Percentiles rank a stretch among this genome's conserved stretches.
These are phyloP conservation scores for Avicennia marina DNA, from an alignment of 257 asterid genomes.

Conservation along the genomic window DNA sequence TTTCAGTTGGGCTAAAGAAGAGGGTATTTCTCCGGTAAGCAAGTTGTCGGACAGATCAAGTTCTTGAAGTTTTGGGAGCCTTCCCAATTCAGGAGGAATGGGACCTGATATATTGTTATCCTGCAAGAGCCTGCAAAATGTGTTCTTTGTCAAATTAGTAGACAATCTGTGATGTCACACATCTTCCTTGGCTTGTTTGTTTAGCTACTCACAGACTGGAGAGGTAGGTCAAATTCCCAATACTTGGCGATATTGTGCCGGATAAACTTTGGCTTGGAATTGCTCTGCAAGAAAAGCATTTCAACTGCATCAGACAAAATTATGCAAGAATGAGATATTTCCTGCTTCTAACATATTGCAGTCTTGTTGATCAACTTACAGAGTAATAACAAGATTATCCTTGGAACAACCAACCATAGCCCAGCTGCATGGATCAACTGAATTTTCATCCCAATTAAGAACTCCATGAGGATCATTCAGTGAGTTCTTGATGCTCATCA, in stretches of 20 bases:
- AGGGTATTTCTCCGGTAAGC: constrained; percentile 66
- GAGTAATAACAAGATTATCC: constrained; percentile 48
- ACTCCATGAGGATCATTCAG: constrained; percentile 68
- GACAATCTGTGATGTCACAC: background rate
- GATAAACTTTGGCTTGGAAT: constrained; percentile 80
- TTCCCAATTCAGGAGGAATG: constrained; percentile 74
- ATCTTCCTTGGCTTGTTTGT: no score
- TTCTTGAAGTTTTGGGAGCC: constrained; percentile 53
- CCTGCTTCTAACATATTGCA: background rate
- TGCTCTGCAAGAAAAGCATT: constrained; percentile 46
- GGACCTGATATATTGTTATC: constrained; percentile 72
- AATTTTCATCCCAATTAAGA: constrained; percentile 71
- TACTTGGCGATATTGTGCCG: constrained; percentile 66
- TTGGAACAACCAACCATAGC: constrained; percentile 63
- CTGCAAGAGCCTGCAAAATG: constrained; percentile 59
- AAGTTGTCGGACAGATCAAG: constrained; percentile 72
- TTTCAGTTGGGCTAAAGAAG: constrained; percentile 56
- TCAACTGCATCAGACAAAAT: background rate
- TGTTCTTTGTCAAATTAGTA: background rate
- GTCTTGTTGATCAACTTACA: constrained; percentile 46
- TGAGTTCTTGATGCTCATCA: constrained; percentile 69
- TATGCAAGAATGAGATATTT: background rate
- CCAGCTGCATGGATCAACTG: constrained; percentile 98
- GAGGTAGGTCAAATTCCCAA: constrained; percentile 73
- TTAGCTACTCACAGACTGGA: constrained; percentile 57